phyloP scores from a whole-genome alignment of 2,329 filamentous ascomycete genomes.

The Aspergillus hortae region DNA sequence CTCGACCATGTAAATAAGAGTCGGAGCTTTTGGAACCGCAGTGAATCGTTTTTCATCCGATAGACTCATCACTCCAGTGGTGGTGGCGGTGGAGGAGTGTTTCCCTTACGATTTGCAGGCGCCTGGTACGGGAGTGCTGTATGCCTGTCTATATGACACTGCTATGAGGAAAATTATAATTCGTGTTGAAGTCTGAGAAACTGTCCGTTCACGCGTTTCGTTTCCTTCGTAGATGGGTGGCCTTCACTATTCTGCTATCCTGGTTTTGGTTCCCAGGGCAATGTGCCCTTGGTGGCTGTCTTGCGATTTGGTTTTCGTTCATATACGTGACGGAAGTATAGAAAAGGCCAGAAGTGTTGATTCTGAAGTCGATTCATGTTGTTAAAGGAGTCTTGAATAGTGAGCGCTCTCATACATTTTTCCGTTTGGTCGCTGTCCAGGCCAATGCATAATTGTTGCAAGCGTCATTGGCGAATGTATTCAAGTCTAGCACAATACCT shows the following conservation, averaged over 20 bases:
- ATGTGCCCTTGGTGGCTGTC: not conserved
- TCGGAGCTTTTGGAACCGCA: constrained; percentile 56
- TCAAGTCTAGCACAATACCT: too few species aligned
- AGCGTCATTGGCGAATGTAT: not conserved
- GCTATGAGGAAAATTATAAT: not conserved
- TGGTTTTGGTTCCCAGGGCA: not conserved
- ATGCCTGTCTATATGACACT: not conserved
- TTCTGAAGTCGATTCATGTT: not conserved
- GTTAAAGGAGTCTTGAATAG: not conserved
- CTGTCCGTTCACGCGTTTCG: constrained; percentile 3
- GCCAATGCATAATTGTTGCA: not conserved
- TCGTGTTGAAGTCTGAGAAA: not conserved
- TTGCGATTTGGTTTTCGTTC: not conserved
- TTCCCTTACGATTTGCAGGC: constrained; percentile 5
- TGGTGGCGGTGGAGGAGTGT: not conserved
- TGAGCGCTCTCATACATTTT: not conserved
- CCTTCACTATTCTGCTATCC: not conserved
- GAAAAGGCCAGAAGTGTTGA: not conserved
- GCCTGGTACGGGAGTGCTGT: constrained; percentile 6
- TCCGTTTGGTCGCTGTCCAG: too few species aligned
- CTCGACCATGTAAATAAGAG: constrained; percentile 63
- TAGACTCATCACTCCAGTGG: constrained; percentile 27
- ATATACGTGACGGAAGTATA: not conserved
- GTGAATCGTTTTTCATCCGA: constrained; percentile 63
- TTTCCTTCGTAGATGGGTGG: constrained; percentile 3